Base-by-base conservation (phyloP, 495 filamentous ascomycete species). In the Penicillium maclennaniae region DNA sequence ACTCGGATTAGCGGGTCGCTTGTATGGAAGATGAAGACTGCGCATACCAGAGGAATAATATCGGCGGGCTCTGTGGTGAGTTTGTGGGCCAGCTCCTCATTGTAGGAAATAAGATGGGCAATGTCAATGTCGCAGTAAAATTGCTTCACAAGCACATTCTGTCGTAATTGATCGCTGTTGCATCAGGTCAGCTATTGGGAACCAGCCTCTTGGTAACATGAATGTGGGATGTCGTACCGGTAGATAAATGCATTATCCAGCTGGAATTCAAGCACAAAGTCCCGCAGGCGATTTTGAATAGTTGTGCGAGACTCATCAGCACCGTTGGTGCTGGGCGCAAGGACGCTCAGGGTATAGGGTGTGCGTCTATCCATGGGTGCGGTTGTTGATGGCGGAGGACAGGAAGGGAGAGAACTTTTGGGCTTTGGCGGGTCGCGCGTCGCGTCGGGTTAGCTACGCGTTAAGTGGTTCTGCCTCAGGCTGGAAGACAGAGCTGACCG, bases 121-220 rank as follows among this genome's bases (percentile, higher is more conserved):
- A 99, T 89, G 69, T 99, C 92, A 57, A 99, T 86, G 69, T 99
- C 93, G 73, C 93, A 97, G 73, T 86, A 95, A 71, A 92, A 97
- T 62, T 92, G 88, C 67, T 95, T 95, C 12, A 96, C 83, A 0
- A 99, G 80, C 27, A 91, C 92, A 74, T 99, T 97, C 63, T 97
- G 92, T 55, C 91, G 84, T 51, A 99, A 80, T 75, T 96, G 93
- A 63, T 99, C 95, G 76, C 95, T 95, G 59, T 26, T 47, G 1
- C 2, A 27, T 6, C n/a, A 57, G 68, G 45, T 72, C 56, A 45
- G 48, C 21, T 7, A 21, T 25, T 28, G 8, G 20, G 45, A 34
- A 38, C 40, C 57, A 34, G 53, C 25, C 34, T 45, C 19, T 14
- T 1, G 25, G 26, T 60, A 47, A 59, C 39, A 45, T 50, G 51